Evolutionary conservation across 805 yeast species (phyloP).

Genomic region (Candida sakaeoensis): DNA sequence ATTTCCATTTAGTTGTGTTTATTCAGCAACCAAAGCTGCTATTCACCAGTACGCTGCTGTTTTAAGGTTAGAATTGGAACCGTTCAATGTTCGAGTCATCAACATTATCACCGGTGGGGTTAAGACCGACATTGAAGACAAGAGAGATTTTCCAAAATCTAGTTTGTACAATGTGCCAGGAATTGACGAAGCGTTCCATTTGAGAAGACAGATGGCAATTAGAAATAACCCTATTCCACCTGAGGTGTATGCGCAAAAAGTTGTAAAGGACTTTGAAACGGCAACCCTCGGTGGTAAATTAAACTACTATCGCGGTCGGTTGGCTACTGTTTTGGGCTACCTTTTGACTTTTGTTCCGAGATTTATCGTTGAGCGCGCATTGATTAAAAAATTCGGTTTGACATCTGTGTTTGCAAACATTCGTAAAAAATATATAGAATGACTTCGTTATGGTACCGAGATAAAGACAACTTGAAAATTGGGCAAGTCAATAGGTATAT

Average conservation of each 20-base stretch:
- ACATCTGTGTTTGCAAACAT: slow-evolving; percentile 20
- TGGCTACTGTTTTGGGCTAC: slow-evolving; percentile 36
- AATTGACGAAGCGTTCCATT: slow-evolving; percentile 44
- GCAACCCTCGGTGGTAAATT: slow-evolving; percentile 35
- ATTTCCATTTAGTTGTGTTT: slow-evolving; percentile 68
- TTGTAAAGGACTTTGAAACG: slow-evolving; percentile 47
- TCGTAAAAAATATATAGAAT: slow-evolving; percentile 19
- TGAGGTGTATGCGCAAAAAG: slow-evolving; percentile 51
- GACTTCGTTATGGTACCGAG: slow-evolving; percentile 32
- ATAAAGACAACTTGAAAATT: slow-evolving; percentile 28
- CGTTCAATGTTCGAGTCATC: slow-evolving; percentile 67
- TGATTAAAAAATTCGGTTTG: slow-evolving; percentile 35
- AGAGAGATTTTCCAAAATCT: slow-evolving; percentile 50
- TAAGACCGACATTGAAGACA: slow-evolving; percentile 64
- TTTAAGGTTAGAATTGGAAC: slow-evolving; percentile 63
- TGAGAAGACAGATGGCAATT: slow-evolving; percentile 57
- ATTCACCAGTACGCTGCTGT: slow-evolving; percentile 67
- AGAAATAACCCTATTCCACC: slow-evolving; percentile 58
- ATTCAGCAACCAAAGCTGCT: slow-evolving; percentile 71
- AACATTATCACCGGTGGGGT: slow-evolving; percentile 78
- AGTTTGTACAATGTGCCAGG: slow-evolving; percentile 54
- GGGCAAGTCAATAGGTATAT: slow-evolving; percentile 38
- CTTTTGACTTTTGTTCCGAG: slow-evolving; percentile 42
- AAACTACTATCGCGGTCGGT: slow-evolving; percentile 55
- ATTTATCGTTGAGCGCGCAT: slow-evolving; percentile 38